Conservation (phyloP, 371 early-diverging fungal species). For the Pancytospora epiphaga region DNA sequence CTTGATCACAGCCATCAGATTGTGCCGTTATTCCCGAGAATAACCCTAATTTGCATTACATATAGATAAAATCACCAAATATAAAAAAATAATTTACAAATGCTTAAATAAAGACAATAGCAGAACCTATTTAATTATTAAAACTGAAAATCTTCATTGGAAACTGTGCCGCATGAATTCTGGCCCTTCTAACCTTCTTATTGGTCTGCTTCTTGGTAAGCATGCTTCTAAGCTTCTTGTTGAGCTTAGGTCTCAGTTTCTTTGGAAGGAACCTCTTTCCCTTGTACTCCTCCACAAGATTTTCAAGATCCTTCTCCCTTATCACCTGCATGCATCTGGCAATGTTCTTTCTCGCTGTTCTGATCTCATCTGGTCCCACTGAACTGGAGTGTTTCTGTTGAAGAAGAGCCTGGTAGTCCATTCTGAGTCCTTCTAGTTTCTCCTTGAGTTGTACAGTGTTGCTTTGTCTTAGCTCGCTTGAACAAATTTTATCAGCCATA, state of each 20-base stretch:
- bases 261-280: constrained; percentile 48
- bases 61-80: neutral
- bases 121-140: constrained; percentile 37
- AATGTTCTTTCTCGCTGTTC: constrained; percentile 44
- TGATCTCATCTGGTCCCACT: constrained; percentile 46
- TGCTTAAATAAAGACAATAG: no score
- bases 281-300: constrained; percentile 41
- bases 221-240: constrained; percentile 31
- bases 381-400: constrained; percentile 37
- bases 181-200: constrained; percentile 20
- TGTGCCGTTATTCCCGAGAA: no score
- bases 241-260: constrained; percentile 41
- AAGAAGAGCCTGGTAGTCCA: constrained; percentile 27
- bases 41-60: no score
- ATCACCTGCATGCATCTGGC: constrained; percentile 30
- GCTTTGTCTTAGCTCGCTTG: constrained; percentile 30
- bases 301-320: constrained; percentile 38
- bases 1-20: no score
- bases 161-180: constrained; percentile 21
- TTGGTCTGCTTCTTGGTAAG: constrained; percentile 44
- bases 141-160: constrained; percentile 30
- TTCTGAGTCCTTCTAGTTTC: constrained; percentile 19
- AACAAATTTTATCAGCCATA: constrained; percentile 40
- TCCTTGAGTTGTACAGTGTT: constrained; percentile 31
- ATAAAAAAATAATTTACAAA: neutral